Base-by-base conservation (phyloP, 73 alveolate genomes). In the Paramecium caudatum region DNA sequence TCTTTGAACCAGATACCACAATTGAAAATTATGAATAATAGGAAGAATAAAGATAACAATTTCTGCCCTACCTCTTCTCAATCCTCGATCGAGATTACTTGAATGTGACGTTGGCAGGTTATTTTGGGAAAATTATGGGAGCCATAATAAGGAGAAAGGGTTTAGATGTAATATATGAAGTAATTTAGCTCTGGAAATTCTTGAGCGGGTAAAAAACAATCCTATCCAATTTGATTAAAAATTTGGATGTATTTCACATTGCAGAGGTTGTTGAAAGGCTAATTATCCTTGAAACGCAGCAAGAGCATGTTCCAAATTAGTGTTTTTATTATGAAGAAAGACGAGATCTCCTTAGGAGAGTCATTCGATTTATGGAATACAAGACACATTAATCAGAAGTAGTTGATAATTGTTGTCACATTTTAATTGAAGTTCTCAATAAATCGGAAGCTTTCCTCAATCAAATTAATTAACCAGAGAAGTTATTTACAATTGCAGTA, bases 71-170 rank as follows among this genome's bases (percentile, higher is more conserved):
- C 16, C 17, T 74, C 15, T 74, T 74, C 21, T 17, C 17, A 12
- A 3, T 74, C 23, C 21, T 74, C 7, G 88, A 74, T 74, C 19
- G 47, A 7, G 88, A 74, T 45, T 41, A 74, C 16, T 74, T 74
- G 46, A 74, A 74, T 74, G 69, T 74, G 69, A 74, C 88, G 7
- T 30, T 39, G n/a, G 88, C 88, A 15, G 65, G 88, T 12, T 74
- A 74, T 74, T n/a, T 74, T 17, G 17, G 69, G 3, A 74, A 74
- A 74, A 68, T 74, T 2, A 46, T 74, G 27, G 17, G 62, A 17
- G 62, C 69, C 17, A 41, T 74, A 30, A 74, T 74, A 7, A 37
- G 88, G 9, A 74, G 68, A 74, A 74, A 46, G 32, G 88, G 88
- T 39, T 74, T 9, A 19, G 88, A 74, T 23, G 88, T 74, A 74